Percentiles rank a stretch among this genome's conserved stretches.
phyloP scores from a whole-genome alignment of 2,329 filamentous ascomycete genomes.

The Trichoderma citrinoviride region DNA sequence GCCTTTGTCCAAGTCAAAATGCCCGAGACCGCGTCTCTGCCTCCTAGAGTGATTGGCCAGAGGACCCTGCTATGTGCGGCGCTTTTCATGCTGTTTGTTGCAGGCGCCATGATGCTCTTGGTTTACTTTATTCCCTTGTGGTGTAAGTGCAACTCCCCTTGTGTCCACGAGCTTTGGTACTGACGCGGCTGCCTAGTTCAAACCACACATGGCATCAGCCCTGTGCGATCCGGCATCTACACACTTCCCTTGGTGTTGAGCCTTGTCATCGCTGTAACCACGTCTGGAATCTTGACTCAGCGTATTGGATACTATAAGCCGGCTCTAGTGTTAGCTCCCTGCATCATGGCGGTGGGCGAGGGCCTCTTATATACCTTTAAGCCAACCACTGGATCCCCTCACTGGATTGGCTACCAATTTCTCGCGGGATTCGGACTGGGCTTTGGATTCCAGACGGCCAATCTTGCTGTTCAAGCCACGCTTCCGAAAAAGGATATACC shows the following conservation, averaged over 20 bases:
- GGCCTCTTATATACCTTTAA: constrained; percentile 58
- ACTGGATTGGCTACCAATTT: constrained; percentile 62
- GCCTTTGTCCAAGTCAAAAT: constrained; percentile 50
- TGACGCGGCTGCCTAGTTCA: constrained; percentile 45
- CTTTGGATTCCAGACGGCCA: constrained; percentile 56
- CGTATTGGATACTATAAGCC: constrained; percentile 60
- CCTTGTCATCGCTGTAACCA: constrained; percentile 51
- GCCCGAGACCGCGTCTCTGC: constrained; percentile 57
- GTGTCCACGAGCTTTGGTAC: neutral
- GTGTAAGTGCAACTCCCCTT: constrained; percentile 41
- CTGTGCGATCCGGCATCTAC: constrained; percentile 55
- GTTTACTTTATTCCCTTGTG: constrained; percentile 56
- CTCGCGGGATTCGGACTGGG: constrained; percentile 59
- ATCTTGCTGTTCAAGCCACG: constrained; percentile 56
- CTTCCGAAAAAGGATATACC: constrained; percentile 52
- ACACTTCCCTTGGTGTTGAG: constrained; percentile 57
- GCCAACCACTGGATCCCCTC: constrained; percentile 43
- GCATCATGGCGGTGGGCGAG: constrained; percentile 50
- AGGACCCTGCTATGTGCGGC: constrained; percentile 52
- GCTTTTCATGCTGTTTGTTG: constrained; percentile 46
- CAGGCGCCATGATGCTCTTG: constrained; percentile 52
- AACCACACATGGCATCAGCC: constrained; percentile 51
- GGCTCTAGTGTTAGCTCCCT: constrained; percentile 52
- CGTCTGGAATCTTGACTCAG: constrained; percentile 49
- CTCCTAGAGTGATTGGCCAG: constrained; percentile 52